These are phyloP conservation scores for Nectriaceae sp. DNA, from an alignment of 2,329 filamentous ascomycete species.

Conservation along the genomic window DNA sequence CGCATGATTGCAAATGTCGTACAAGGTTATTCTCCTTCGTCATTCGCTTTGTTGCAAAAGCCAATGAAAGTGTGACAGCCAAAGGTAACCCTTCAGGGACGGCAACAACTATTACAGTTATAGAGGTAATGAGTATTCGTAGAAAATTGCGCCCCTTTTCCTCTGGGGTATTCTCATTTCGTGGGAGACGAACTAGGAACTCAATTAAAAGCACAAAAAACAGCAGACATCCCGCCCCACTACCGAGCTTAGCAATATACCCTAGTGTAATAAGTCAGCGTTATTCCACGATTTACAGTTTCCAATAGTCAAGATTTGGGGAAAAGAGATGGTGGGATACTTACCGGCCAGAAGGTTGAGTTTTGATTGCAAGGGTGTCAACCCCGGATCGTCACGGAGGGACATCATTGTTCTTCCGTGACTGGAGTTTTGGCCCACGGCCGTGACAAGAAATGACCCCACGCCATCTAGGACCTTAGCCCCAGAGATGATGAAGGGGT, in stretches of 20 bases:
- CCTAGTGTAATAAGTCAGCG: too few species aligned
- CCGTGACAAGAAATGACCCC: slow-evolving; percentile 56
- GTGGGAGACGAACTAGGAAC: slow-evolving; percentile 64
- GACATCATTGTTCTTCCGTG: slow-evolving; percentile 59
- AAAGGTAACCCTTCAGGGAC: slow-evolving; percentile 67
- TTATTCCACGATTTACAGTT: too few species aligned
- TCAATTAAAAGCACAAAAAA: slow-evolving; percentile 81
- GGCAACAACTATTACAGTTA: slow-evolving; percentile 67
- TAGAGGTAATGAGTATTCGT: slow-evolving; percentile 63
- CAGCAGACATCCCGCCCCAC: slow-evolving; percentile 68
- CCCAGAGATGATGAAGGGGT: slow-evolving; percentile 65
- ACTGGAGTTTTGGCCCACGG: slow-evolving; percentile 54
- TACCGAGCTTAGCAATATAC: slow-evolving; percentile 45
- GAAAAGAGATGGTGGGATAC: background rate
- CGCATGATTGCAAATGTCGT: slow-evolving; percentile 65
- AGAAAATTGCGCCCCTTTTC: slow-evolving; percentile 60
- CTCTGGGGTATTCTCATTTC: slow-evolving; percentile 47
- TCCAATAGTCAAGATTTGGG: too few species aligned
- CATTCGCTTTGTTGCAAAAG: slow-evolving; percentile 69
- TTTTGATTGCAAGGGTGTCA: slow-evolving; percentile 57
- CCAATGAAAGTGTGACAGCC: slow-evolving; percentile 66
- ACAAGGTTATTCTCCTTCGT: slow-evolving; percentile 71
- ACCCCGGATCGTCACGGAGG: slow-evolving; percentile 49
- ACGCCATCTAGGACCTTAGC: slow-evolving; percentile 55
- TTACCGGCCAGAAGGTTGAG: slow-evolving; percentile 36